Percentiles rank a stretch among this genome's conserved stretches.
Evolutionary conservation across 139 green algal genomes (phyloP).

Genomic region (Nannochloris sp.): DNA sequence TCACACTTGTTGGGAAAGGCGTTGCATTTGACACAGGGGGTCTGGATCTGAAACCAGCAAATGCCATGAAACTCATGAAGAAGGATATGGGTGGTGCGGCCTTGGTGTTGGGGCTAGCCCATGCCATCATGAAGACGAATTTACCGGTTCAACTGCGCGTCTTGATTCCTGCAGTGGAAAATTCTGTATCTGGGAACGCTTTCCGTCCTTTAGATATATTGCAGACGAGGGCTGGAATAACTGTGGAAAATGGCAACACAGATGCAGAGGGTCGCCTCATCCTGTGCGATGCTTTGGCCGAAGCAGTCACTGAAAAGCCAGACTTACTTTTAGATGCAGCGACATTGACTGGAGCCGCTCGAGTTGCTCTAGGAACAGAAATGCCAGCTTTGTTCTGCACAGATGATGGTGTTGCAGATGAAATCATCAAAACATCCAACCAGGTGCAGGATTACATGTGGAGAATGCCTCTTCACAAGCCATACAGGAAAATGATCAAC

Average conservation of each 20-base stretch:
- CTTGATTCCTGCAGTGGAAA: conserved; percentile 54
- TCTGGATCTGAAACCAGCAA: conserved; percentile 53
- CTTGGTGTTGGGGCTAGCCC: conserved; percentile 42
- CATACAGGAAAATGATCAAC: conserved; percentile 35
- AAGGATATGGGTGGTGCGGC: conserved; percentile 63
- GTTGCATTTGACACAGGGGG: conserved; percentile 56
- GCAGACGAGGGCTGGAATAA: conserved; percentile 45
- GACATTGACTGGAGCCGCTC: conserved; percentile 60
- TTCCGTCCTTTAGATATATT: conserved; percentile 49
- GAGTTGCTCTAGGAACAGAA: conserved; percentile 49
- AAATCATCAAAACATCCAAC: conserved; percentile 26
- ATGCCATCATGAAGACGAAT: conserved; percentile 32
- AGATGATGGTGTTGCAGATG: conserved; percentile 30
- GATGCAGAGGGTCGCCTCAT: conserved; percentile 53
- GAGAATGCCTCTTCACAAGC: conserved; percentile 50
- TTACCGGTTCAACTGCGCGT: conserved; percentile 39
- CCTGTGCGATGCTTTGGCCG: conserved; percentile 43
- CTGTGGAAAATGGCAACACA: conserved; percentile 47
- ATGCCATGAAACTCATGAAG: conserved; percentile 62
- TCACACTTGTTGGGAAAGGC: conserved; percentile 61
- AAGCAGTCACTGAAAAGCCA: conserved; percentile 23
- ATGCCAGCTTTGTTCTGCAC: conserved; percentile 51
- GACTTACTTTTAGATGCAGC: conserved; percentile 59
- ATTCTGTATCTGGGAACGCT: conserved; percentile 34
- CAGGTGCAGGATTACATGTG: conserved; percentile 43